These are phyloP conservation scores for Neonothopanus nambi DNA, from an alignment of 1,284 basidiomycete genomes.

Conservation along the genomic window DNA sequence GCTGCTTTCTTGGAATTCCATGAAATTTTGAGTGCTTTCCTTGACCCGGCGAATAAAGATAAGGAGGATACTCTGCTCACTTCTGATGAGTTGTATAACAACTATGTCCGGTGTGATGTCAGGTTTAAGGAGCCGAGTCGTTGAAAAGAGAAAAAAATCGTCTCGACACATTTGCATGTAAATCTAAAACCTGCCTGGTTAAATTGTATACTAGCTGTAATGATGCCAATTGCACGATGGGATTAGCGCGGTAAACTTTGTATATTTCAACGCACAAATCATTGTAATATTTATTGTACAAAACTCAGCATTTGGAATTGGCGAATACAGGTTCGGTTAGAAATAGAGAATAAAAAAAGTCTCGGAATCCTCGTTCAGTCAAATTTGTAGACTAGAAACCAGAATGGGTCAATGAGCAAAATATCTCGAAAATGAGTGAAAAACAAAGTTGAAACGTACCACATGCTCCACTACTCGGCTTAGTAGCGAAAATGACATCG, in stretches of 20 bases:
- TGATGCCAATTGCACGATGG: too few species aligned
- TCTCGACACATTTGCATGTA: too few species aligned
- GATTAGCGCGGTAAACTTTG: too few species aligned
- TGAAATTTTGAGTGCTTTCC: constrained; percentile 54
- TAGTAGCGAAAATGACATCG: constrained; percentile 82
- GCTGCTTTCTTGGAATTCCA: constrained; percentile 79
- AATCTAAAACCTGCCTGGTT: too few species aligned
- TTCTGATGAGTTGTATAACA: constrained; percentile 60
- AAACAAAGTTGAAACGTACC: constrained; percentile 47
- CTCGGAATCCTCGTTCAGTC: constrained; percentile 3
- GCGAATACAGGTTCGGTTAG: too few species aligned
- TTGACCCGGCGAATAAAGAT: constrained; percentile 46
- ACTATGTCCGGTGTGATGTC: constrained; percentile 55
- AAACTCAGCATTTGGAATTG: too few species aligned
- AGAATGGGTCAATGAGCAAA: neutral
- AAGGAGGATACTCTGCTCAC: constrained; percentile 55
- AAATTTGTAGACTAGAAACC: constrained; percentile 19
- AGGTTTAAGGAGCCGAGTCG: constrained; percentile 18
- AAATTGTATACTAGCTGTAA: too few species aligned
- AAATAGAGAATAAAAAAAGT: too few species aligned
- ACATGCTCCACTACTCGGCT: constrained; percentile 81
- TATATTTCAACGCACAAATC: too few species aligned
- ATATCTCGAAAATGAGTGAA: neutral
- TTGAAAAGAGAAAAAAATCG: too few species aligned
- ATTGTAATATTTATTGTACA: too few species aligned